These are phyloP conservation scores for Alternaria sp. DNA, from an alignment of 2,329 filamentous ascomycete species.

Conservation along the genomic window DNA sequence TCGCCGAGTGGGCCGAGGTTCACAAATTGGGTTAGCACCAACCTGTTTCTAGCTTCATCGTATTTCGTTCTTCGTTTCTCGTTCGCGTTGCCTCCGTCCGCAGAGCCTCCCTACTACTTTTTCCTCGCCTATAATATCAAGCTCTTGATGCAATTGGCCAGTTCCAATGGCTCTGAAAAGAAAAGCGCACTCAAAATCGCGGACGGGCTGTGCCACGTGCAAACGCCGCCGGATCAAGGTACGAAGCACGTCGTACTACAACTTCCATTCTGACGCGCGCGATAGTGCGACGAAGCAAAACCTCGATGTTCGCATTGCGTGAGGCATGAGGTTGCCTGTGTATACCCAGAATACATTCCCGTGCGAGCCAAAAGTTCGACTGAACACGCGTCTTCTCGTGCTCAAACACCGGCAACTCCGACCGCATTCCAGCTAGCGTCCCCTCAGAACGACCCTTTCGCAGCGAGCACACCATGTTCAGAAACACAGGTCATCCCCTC, in stretches of 20 bases:
- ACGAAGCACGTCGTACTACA: background rate
- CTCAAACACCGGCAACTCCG: background rate
- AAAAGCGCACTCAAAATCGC: conserved; percentile 24
- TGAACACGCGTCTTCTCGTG: background rate
- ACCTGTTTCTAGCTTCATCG: background rate
- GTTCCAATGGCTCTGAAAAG: conserved; percentile 8
- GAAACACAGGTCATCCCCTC: background rate
- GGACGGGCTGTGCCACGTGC: conserved; percentile 22
- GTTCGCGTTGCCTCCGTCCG: background rate
- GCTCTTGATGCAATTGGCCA: background rate
- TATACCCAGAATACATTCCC: conserved; percentile 3
- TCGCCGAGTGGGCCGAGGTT: background rate
- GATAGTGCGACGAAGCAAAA: conserved; percentile 24
- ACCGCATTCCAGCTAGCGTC: background rate
- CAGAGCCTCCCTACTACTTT: background rate
- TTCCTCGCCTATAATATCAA: background rate
- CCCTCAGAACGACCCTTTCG: background rate
- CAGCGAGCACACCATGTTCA: background rate
- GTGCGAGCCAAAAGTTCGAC: background rate
- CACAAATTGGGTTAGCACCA: background rate
- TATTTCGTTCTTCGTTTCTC: conserved; percentile 17
- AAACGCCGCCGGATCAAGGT: conserved; percentile 32
- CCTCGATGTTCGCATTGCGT: conserved; percentile 19
- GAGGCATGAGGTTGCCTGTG: conserved; percentile 11
- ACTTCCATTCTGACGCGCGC: background rate